Evolutionary conservation across 371 early-diverging fungal genomes (phyloP), one percentile per base, ranked within the genome.

Genomic region (Mucor circinelloides): DNA sequence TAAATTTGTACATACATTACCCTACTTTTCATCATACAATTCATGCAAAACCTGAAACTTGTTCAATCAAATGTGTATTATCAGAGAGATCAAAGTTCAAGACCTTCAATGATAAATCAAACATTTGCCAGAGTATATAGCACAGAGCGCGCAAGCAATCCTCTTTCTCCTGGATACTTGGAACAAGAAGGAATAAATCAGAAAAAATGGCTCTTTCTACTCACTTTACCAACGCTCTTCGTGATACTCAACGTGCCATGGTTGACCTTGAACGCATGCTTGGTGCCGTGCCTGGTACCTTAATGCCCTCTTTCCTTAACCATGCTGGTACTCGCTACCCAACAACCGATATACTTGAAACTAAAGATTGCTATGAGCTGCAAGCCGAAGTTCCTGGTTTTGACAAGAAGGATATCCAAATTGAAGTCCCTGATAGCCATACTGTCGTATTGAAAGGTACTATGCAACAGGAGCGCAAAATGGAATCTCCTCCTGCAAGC

Each of bases 301-400:
- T 52, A 15, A 52, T 12, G 19, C 70, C 72, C 15, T 30, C 59
- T 23, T 23, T 36, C 0, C 21, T 42, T 12, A 52, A 25, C 28
- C 38, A 44, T 25, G 8, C 23, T 17, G 32, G 9, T 58, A 1
- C 25, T 56, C 44, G 64, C 15, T 69, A 66, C 58, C 79, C 79
- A 21, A 63, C 72, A 17, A 72, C 76, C 3, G 74, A 77, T 60
- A 57, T 78, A 50, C 34, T 55, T 15, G 81, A 80, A 61, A 74
- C 69, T 6, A 36, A 48, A 2, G 60, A 64, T 10, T 52, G 21
- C 13, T 80, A 72, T 64, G 72, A 74, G 44, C 38, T 80, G 3
- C 71, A 72, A 21, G 74, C 81, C 12, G 78, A 80, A 46, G 44
- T 80, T 5, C 81, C 81, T 57, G 81, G 81, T 12, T 58, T 68